These are phyloP conservation scores for Nakazawaea ambrosiae DNA, from an alignment of 805 yeast genomes.

Conservation along the genomic window DNA sequence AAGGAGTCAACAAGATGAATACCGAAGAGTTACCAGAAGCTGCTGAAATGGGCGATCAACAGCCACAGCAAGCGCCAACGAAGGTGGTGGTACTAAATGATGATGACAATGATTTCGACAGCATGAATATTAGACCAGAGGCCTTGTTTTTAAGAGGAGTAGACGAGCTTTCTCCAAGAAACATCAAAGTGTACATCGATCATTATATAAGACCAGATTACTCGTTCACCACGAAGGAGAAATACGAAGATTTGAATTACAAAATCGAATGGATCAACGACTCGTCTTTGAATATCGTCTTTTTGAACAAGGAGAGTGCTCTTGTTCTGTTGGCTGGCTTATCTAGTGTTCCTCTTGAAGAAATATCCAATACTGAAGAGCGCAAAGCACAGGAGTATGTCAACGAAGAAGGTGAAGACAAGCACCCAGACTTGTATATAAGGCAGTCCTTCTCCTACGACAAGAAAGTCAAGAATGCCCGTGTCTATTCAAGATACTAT, in stretches of 20 bases:
- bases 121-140: slow-evolving; percentile 32
- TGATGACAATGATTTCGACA: slow-evolving; percentile 13
- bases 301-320: slow-evolving; percentile 26
- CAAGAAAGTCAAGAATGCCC: slow-evolving; percentile 49
- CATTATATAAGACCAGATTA: slow-evolving; percentile 30
- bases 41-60: too few relatives aligned
- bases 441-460: slow-evolving; percentile 51
- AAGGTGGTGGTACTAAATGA: slow-evolving; percentile 2
- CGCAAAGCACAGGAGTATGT: slow-evolving; percentile 33
- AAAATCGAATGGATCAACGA: slow-evolving; percentile 65
- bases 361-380: slow-evolving; percentile 24
- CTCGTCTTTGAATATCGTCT: slow-evolving; percentile 46
- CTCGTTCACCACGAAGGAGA: slow-evolving; percentile 20
- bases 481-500: slow-evolving; percentile 56
- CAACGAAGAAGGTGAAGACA: slow-evolving; percentile 22
- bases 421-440: slow-evolving; percentile 28
- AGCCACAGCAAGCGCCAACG: too few relatives aligned
- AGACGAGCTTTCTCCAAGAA: slow-evolving; percentile 53
- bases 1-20: too few relatives aligned
- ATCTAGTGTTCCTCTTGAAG: slow-evolving; percentile 1
- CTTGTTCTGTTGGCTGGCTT: slow-evolving; percentile 15
- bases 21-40: too few relatives aligned
- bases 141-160: slow-evolving; percentile 53
- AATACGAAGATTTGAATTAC: slow-evolving; percentile 25
- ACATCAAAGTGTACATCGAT: slow-evolving; percentile 50